Evolutionary conservation across 441 rosid genomes (phyloP), one percentile per base, ranked within the genome.

Genomic region (Syzygium syzygioides): DNA sequence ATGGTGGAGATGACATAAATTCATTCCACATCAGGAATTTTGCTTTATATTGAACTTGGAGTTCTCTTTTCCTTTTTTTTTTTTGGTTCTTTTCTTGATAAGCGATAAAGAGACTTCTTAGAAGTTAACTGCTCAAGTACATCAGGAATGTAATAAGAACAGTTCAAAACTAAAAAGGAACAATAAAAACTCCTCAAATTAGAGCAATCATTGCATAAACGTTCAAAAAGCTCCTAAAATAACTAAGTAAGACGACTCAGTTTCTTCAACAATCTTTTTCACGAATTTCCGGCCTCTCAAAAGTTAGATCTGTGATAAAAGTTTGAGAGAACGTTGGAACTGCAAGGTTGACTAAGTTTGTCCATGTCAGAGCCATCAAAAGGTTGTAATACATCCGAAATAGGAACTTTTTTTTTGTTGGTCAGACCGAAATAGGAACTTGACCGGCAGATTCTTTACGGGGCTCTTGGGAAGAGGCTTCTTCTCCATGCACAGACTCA

Each of bases 361-460:
- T n/a, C 88, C 32, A 88, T 89, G 86, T 71, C 93, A 85, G 91
- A 88, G 91, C 87, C 91, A 91, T 90, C 80, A 79, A 91, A 91
- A 76, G 87, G 86, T 83, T 87, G 88, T 52, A 91, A 88, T 87
- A 54, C 92, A 90, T 90, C 92, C 56, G 79, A 88, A 88, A 89
- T 90, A 86, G 93, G 90, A 88, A 93, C 80, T 87, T 76, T n/a
- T n/a, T n/a, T n/a, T n/a, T n/a, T n/a, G n/a, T n/a, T n/a, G n/a
- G n/a, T n/a, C n/a, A n/a, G n/a, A n/a, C 92, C 56, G 79, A 88
- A 88, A 89, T 90, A 86, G 93, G 90, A 88, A 93, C 80, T 87
- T 76, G 71, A 71, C 55, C 89, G 88, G 91, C 86, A 87, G 89
- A 85, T 90, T 95, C 94, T 54, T 90, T 87, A 89, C 71, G 85